These are phyloP conservation scores for Echinosophora koreensis DNA, from an alignment of 306 rosid genomes.

Conservation along the genomic window DNA sequence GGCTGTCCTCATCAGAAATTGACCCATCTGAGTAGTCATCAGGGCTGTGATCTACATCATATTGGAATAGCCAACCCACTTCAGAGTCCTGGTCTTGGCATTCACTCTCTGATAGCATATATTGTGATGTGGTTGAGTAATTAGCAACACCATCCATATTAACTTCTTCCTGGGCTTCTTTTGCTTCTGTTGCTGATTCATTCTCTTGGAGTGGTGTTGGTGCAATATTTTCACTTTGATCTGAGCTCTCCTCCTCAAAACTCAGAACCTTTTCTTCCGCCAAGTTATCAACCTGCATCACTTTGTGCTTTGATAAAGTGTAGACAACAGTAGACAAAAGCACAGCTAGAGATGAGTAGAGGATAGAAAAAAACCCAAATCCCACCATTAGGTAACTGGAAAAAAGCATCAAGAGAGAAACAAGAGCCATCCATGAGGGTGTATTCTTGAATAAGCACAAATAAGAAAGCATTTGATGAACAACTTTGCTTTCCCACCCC, in stretches of 20 bases:
- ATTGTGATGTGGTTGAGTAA: slow-evolving; percentile 37
- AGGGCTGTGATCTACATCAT: slow-evolving; percentile 36
- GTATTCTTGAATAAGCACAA: slow-evolving; percentile 62
- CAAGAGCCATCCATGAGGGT: slow-evolving; percentile 61
- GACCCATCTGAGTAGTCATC: slow-evolving; percentile 80
- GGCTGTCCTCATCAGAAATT: slow-evolving; percentile 94
- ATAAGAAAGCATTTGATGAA: slow-evolving; percentile 66
- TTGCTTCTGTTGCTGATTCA: slow-evolving; percentile 33
- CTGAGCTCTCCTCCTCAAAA: slow-evolving; percentile 28
- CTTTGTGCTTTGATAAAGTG: slow-evolving; percentile 50
- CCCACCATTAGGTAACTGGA: slow-evolving; percentile 55
- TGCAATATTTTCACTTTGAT: slow-evolving; percentile 42
- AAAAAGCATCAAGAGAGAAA: slow-evolving; percentile 56
- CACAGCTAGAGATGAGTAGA: slow-evolving; percentile 56
- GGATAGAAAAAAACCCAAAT: slow-evolving; percentile 53
- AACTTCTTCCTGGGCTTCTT: slow-evolving; percentile 46
- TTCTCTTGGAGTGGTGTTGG: slow-evolving; percentile 35
- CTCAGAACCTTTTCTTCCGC: slow-evolving; percentile 42
- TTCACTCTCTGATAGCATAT: slow-evolving; percentile 57
- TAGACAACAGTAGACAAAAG: slow-evolving; percentile 58
- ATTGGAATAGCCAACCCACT: slow-evolving; percentile 53
- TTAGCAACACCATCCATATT: neutral
- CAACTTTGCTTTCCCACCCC: slow-evolving; percentile 58
- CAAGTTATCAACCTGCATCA: slow-evolving; percentile 35
- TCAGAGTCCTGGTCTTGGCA: slow-evolving; percentile 63